These are phyloP conservation scores for Nicotiana tomentosiformis DNA, from an alignment of 257 asterid species.

Conservation along the genomic window DNA sequence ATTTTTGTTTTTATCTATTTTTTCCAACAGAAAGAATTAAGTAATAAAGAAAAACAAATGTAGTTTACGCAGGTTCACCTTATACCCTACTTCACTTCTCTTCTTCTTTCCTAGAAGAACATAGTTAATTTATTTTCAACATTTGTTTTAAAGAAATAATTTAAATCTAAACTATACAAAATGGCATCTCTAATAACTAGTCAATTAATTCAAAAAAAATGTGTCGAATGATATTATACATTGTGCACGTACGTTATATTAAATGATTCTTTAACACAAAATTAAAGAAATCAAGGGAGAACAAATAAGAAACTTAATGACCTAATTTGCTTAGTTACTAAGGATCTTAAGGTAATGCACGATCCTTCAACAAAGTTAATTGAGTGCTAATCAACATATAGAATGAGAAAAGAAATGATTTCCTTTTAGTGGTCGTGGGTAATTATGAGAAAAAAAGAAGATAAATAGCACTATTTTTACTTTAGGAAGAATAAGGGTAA, in stretches of 20 bases:
- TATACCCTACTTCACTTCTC: background rate
- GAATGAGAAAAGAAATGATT: background rate
- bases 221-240: background rate
- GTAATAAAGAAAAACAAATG: background rate
- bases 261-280: background rate
- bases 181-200: background rate
- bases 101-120: background rate
- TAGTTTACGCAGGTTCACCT: background rate
- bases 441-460: background rate
- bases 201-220: too few species aligned
- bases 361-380: background rate
- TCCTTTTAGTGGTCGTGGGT: conserved; percentile 5
- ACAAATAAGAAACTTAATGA: background rate
- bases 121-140: too few species aligned
- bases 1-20: background rate
- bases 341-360: background rate
- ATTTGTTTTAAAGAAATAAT: too few species aligned
- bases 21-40: background rate
- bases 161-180: too few species aligned
- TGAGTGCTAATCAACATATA: background rate
- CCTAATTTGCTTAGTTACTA: background rate
- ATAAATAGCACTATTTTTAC: conserved; percentile 7
- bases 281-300: background rate
- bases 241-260: too few species aligned
- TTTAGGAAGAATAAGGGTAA: conserved; percentile 12